Percentiles rank a stretch among this genome's conserved stretches.
phyloP scores from a whole-genome alignment of 179 eudicot genomes.

The Carnegiea gigantea region DNA sequence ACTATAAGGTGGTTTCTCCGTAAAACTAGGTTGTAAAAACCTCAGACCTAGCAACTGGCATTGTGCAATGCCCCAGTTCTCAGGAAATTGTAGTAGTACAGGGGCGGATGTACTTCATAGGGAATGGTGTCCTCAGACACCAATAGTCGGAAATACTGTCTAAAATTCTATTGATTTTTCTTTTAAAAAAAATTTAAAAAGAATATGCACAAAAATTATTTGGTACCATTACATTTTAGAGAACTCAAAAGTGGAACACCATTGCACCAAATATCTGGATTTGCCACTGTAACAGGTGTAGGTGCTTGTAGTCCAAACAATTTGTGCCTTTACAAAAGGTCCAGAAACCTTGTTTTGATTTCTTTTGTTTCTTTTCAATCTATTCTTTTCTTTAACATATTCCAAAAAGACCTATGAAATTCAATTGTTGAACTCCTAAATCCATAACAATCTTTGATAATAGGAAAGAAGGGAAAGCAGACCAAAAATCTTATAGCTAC shows the following conservation, averaged over 20 bases:
- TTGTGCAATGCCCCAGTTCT: not conserved
- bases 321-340: not conserved
- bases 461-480: not conserved
- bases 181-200: too few relatives aligned
- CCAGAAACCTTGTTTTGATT: not conserved
- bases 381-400: not conserved
- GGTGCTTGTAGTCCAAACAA: not conserved
- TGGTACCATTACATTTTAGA: too few relatives aligned
- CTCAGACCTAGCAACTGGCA: not conserved
- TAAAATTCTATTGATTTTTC: too few relatives aligned
- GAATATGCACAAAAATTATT: too few relatives aligned
- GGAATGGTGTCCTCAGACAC: too few relatives aligned
- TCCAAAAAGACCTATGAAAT: not conserved
- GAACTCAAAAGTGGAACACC: too few relatives aligned
- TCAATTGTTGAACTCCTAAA: not conserved
- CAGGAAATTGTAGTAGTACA: not conserved
- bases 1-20: not conserved
- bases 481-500: not conserved
- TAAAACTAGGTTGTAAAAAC: not conserved
- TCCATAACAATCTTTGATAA: not conserved
- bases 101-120: too few relatives aligned
- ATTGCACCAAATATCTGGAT: too few relatives aligned
- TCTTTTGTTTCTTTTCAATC: not conserved
- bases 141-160: too few relatives aligned
- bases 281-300: not conserved